Evolutionary conservation across 352 stramenopile genomes (phyloP), one percentile per base, ranked within the genome.

Genomic region (Globisporangium nunn): DNA sequence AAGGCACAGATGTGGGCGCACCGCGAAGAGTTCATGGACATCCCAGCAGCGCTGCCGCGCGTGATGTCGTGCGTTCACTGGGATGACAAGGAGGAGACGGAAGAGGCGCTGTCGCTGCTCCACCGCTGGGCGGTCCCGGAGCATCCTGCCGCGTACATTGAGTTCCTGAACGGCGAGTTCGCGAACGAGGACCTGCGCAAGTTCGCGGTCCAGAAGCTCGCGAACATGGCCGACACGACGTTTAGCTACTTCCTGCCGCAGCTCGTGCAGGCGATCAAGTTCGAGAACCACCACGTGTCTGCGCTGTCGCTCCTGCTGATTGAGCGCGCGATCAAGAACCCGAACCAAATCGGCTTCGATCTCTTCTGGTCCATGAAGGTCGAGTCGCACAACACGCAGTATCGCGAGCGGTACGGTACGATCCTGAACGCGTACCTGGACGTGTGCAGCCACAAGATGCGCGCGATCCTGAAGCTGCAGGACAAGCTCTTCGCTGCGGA

Each of bases 291-390:
- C 50, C 80, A 93, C 54, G 66, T 88, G 28, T 93, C 79, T 3
- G 74, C 84, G 4, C 58, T 96, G 7, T 66, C 80, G 2, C 75
- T 89, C 64, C 64, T 91, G 44, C 63, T 96, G 3, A 87, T 96
- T n/a, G 78, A 91, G 46, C 81, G 87, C n/a, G 87, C 85, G 0
- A 88, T 95, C 48, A 90, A 90, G 62, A 93, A 92, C 47, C 86
- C 84, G 15, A 91, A 91, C 52, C 75, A 91, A 52, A 91, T 96
- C 50, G 87, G 87, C 18, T 93, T 95, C 56, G 81, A 92, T 54
- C 75, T 96, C 4, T 96, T 96, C 58, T 96, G 87, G 87, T 77
- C 68, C 59, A 89, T 96, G 76, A 93, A 93, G 61, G 84, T 93
- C 29, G 87, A 96, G 52, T 85, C 88, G 17, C 74, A 95, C 64